Percentiles rank a stretch among this genome's conserved stretches.
These are phyloP conservation scores for Saccharomycopsis synnaedendra DNA, from an alignment of 805 yeast genomes.

Conservation along the genomic window DNA sequence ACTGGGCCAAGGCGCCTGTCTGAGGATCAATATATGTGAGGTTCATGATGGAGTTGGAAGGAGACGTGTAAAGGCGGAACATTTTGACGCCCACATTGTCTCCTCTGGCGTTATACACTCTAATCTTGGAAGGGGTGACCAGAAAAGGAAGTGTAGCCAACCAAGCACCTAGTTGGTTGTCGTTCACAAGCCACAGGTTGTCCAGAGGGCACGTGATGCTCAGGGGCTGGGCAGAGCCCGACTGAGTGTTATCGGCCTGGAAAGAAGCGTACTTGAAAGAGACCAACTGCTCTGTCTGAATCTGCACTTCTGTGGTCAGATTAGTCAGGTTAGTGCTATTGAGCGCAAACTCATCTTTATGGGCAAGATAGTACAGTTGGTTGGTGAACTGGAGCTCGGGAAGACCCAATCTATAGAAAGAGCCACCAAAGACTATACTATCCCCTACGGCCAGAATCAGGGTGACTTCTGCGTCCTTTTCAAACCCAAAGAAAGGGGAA, in stretches of 20 bases:
- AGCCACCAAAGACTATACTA: constrained; percentile 72
- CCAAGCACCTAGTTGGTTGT: constrained; percentile 51
- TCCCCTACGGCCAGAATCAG: constrained; percentile 42
- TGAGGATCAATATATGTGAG: constrained; percentile 71
- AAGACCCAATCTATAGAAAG: constrained; percentile 52
- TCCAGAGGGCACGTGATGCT: constrained; percentile 47
- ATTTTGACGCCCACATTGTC: constrained; percentile 39
- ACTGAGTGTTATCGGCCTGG: constrained; percentile 32
- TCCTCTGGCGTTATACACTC: constrained; percentile 52
- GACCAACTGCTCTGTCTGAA: constrained; percentile 50
- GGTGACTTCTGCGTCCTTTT: constrained; percentile 42
- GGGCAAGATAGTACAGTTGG: constrained; percentile 17
- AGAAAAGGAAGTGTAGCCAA: constrained; percentile 44
- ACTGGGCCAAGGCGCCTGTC: constrained; percentile 42
- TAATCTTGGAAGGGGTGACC: constrained; percentile 55
- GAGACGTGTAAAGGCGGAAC: constrained; percentile 67
- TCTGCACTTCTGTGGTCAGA: constrained; percentile 23
- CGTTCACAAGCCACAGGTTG: constrained; percentile 41
- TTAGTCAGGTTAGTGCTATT: constrained; percentile 21
- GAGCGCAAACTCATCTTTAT: constrained; percentile 3
- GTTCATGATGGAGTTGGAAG: constrained; percentile 86
- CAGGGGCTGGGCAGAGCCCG: constrained; percentile 22
- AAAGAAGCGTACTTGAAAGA: constrained; percentile 46
- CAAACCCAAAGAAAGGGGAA: constrained; percentile 72
- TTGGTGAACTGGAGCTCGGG: constrained; percentile 25